Evolutionary conservation across 1,139 yeast genomes (phyloP).

Genomic region (Geotrichum bryndzae): DNA sequence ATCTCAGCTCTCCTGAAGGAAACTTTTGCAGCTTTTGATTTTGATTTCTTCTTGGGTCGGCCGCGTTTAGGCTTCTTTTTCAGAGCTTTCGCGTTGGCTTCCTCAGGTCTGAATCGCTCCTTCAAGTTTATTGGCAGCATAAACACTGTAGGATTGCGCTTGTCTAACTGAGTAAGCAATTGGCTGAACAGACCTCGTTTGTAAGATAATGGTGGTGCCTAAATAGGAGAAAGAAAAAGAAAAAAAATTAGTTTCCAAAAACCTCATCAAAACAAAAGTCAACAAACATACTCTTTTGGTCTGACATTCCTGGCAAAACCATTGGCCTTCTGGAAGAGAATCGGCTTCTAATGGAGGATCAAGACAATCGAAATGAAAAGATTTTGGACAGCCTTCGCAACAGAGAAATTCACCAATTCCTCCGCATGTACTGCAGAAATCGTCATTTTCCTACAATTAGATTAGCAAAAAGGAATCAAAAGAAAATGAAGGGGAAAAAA

Average conservation of each 20-base stretch:
- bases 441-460: conserved; percentile 52
- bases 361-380: conserved; percentile 86
- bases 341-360: conserved; percentile 80
- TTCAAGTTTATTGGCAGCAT: conserved; percentile 62
- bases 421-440: conserved; percentile 82
- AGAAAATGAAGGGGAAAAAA: neutral
- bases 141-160: conserved; percentile 65
- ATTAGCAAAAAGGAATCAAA: conserved; percentile 3
- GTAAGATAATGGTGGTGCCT: conserved; percentile 34
- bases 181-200: conserved; percentile 50
- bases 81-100: conserved; percentile 59
- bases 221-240: neutral
- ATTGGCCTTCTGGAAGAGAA: conserved; percentile 76
- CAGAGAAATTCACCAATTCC: conserved; percentile 84
- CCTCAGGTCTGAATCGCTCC: conserved; percentile 62
- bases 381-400: conserved; percentile 88
- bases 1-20: conserved; percentile 46
- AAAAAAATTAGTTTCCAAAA: neutral
- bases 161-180: conserved; percentile 51
- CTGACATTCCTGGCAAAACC: conserved; percentile 78
- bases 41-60: conserved; percentile 22
- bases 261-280: neutral
- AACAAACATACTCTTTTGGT: conserved; percentile 20
- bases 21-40: conserved; percentile 22
- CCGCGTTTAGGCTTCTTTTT: conserved; percentile 38